Evolutionary conservation across 148 eudicot species (phyloP).

Genomic region (Camellia sinensis): DNA sequence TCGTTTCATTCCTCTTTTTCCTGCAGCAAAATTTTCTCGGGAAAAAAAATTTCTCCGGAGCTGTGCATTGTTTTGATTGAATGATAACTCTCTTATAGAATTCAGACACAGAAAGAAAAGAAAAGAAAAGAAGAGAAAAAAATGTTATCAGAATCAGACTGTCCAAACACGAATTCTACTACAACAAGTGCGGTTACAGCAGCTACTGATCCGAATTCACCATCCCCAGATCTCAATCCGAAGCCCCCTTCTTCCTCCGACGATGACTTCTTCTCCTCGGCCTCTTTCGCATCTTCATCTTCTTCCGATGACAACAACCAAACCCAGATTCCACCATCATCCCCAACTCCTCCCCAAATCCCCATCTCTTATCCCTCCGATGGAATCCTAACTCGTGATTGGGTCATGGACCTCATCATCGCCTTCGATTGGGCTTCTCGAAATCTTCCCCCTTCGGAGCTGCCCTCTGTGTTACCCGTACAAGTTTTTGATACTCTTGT

Average conservation of each 20-base stretch:
- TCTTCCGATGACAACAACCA: slow-evolving; percentile 23
- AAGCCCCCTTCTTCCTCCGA: slow-evolving; percentile 27
- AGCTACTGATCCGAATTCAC: background rate
- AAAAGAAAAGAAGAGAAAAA: background rate
- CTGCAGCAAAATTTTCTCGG: no score
- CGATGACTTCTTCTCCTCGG: slow-evolving; percentile 33
- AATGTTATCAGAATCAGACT: slow-evolving; percentile 12
- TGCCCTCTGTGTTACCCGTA: slow-evolving; percentile 72
- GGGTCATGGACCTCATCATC: slow-evolving; percentile 56
- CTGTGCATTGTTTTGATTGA: background rate
- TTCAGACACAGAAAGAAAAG: background rate
- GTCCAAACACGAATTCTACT: slow-evolving; percentile 17
- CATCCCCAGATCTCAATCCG: slow-evolving; percentile 1
- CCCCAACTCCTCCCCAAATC: slow-evolving; percentile 31
- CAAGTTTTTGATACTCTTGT: slow-evolving; percentile 55
- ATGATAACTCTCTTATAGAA: background rate
- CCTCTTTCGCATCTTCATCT: slow-evolving; percentile 24
- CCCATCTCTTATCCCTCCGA: slow-evolving; percentile 72
- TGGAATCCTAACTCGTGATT: slow-evolving; percentile 44
- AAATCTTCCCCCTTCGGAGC: slow-evolving; percentile 50
- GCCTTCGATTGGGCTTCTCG: slow-evolving; percentile 69
- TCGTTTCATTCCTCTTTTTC: background rate
- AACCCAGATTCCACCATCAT: slow-evolving; percentile 4
- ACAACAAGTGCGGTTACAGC: slow-evolving; percentile 17
- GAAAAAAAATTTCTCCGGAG: background rate